Conservation (phyloP, 495 filamentous ascomycete species). For the Articulospora tetracladia region DNA sequence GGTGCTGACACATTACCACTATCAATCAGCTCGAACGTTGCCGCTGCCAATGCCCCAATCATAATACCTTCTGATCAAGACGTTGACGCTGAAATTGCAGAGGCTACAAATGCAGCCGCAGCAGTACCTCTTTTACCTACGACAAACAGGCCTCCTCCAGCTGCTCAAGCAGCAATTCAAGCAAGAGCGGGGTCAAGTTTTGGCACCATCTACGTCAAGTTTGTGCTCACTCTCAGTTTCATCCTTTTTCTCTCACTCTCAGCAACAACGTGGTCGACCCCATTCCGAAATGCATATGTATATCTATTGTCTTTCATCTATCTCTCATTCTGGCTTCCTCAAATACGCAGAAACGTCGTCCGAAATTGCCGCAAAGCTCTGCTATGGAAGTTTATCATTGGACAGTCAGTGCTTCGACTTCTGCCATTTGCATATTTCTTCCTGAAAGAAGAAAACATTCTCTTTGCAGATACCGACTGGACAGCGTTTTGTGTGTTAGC, state of each 20-base stretch:
- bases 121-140: constrained; percentile 21
- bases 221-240: constrained; percentile 66
- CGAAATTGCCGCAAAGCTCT: constrained; percentile 89
- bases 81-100: constrained; percentile 52
- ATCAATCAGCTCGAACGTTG: constrained; percentile 47
- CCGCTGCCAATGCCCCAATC: constrained; percentile 43
- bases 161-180: constrained; percentile 5
- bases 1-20: constrained; percentile 49
- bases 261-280: constrained; percentile 61
- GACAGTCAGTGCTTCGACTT: constrained; percentile 73
- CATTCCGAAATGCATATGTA: constrained; percentile 65
- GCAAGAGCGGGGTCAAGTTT: constrained; percentile 36
- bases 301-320: constrained; percentile 66
- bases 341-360: constrained; percentile 85
- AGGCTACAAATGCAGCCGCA: constrained; percentile 32
- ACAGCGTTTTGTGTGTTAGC: constrained; percentile 56
- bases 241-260: constrained; percentile 73
- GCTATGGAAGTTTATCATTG: constrained; percentile 81
- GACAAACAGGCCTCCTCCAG: constrained; percentile 11
- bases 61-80: constrained; percentile 87
- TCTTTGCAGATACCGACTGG: constrained; percentile 70
- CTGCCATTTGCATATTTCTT: constrained; percentile 82
- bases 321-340: constrained; percentile 86
- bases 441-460: constrained; percentile 65
- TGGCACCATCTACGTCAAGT: constrained; percentile 73